Evolutionary conservation across 495 filamentous ascomycete species (phyloP).

Genomic region (Talaromyces nanjingensis): DNA sequence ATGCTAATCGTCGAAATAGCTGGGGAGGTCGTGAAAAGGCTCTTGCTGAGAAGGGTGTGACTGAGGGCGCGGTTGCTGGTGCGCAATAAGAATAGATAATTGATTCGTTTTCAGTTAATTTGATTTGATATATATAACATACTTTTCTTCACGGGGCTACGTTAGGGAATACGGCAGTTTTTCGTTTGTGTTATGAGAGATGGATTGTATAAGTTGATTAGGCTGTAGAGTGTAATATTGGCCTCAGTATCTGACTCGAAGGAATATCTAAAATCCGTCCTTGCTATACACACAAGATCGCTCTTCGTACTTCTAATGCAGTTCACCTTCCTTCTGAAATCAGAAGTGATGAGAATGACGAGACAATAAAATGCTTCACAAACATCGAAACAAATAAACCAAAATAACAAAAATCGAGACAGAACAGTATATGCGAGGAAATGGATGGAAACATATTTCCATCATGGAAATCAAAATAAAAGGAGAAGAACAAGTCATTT

Average conservation of each 20-base stretch:
- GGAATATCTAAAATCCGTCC: background rate
- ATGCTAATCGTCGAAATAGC: slow-evolving; percentile 15
- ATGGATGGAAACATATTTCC: background rate
- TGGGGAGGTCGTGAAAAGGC: slow-evolving; percentile 38
- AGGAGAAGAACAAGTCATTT: background rate
- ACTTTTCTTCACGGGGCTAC: background rate
- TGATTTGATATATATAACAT: background rate
- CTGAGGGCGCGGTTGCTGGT: background rate
- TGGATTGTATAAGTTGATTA: too few relatives aligned
- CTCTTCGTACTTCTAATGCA: slow-evolving; percentile 7
- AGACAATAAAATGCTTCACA: background rate
- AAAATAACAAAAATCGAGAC: background rate
- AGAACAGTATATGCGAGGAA: background rate
- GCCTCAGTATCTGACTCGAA: background rate
- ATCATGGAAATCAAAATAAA: background rate
- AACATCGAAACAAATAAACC: background rate
- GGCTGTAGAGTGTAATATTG: too few relatives aligned
- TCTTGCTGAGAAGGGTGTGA: slow-evolving; percentile 20
- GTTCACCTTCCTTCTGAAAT: slow-evolving; percentile 12
- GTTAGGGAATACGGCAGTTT: too few relatives aligned
- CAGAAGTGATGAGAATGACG: background rate
- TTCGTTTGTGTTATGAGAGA: too few relatives aligned
- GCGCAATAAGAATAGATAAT: background rate
- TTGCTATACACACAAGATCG: background rate
- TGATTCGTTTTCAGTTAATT: background rate